These are phyloP conservation scores for Aristolochia fimbriata DNA, from an alignment of 164 flowering plant species.

Conservation along the genomic window DNA sequence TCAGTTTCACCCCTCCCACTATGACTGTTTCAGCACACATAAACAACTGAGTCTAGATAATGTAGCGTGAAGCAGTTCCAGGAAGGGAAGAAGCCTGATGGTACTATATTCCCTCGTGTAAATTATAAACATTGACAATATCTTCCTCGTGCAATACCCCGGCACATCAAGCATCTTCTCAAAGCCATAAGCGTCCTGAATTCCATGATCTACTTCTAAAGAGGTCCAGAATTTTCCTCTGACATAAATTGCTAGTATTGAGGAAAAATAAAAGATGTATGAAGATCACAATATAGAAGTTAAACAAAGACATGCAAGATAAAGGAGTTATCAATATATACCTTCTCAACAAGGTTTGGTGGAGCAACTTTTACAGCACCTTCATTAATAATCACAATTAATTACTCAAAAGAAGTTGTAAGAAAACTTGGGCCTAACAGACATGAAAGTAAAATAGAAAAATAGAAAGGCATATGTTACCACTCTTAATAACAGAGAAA, in stretches of 20 bases:
- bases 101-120: too few species aligned
- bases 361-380: slow-evolving; percentile 8
- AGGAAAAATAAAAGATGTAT: background rate
- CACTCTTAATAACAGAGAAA: slow-evolving; percentile 17
- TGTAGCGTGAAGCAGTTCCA: too few species aligned
- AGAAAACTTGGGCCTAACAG: background rate
- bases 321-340: background rate
- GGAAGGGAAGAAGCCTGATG: too few species aligned
- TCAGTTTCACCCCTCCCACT: too few species aligned
- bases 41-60: too few species aligned
- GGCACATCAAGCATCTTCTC: background rate
- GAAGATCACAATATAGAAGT: background rate
- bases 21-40: too few species aligned
- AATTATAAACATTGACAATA: too few species aligned
- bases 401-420: background rate
- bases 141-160: background rate
- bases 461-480: slow-evolving; percentile 4
- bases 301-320: too few species aligned
- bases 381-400: background rate
- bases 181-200: background rate
- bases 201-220: background rate
- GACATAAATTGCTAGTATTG: background rate
- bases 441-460: background rate
- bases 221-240: background rate
- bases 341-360: slow-evolving; percentile 8